These are phyloP conservation scores for Venturiaceae sp. DNA, from an alignment of 2,329 filamentous ascomycete species.

Conservation along the genomic window DNA sequence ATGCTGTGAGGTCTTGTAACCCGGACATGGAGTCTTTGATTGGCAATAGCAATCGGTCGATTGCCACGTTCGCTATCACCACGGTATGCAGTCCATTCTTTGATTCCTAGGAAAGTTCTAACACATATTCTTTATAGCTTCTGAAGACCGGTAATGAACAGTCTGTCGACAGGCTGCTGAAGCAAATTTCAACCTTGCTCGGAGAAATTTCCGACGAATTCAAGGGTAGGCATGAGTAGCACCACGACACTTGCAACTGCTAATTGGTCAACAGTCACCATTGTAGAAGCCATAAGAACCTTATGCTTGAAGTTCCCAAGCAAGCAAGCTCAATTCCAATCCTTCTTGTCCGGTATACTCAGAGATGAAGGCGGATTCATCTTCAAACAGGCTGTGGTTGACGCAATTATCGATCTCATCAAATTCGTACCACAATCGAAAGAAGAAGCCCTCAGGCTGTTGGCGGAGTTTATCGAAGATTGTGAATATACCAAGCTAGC, in stretches of 20 bases:
- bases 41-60: conserved; percentile 92
- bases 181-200: conserved; percentile 98
- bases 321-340: conserved; percentile 96
- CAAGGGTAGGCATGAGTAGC: too few relatives aligned
- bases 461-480: conserved; percentile 98
- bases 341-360: conserved; percentile 93
- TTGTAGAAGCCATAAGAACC: conserved; percentile 94
- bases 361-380: conserved; percentile 96
- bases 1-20: conserved; percentile 87
- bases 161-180: conserved; percentile 94
- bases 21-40: conserved; percentile 96
- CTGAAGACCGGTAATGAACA: conserved; percentile 98
- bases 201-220: conserved; percentile 98
- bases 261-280: conserved; percentile 60
- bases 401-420: conserved; percentile 99
- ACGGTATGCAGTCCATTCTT: too few relatives aligned
- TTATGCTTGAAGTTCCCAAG: conserved; percentile 94
- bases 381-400: conserved; percentile 94
- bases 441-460: conserved; percentile 73
- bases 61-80: conserved; percentile 96
- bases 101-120: too few relatives aligned
- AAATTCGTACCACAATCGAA: conserved; percentile 91
- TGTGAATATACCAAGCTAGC: conserved; percentile 98
- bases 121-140: too few relatives aligned
- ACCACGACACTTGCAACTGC: not conserved